These are phyloP conservation scores for Leccinum rimulosum DNA, from an alignment of 768 basidiomycete species.

Conservation along the genomic window DNA sequence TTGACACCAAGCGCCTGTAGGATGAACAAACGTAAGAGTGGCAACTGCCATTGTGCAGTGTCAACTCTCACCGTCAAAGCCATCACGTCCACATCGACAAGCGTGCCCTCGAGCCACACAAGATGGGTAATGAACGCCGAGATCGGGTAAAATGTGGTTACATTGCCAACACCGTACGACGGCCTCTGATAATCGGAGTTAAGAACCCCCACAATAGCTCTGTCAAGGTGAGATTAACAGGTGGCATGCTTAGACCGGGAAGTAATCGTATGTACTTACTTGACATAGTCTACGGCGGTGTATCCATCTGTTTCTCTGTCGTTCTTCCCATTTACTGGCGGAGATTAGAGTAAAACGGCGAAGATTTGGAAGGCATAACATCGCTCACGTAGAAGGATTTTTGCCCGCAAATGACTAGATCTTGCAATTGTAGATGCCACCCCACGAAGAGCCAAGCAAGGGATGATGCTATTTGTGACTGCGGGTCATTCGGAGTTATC, in stretches of 20 bases:
- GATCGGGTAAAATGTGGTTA: constrained; percentile 62
- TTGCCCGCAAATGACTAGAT: constrained; percentile 68
- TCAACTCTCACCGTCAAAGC: constrained; percentile 58
- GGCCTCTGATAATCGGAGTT: constrained; percentile 54
- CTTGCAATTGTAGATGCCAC: constrained; percentile 75
- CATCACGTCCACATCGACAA: constrained; percentile 58
- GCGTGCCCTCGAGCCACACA: constrained; percentile 66
- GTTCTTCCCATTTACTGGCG: constrained; percentile 78
- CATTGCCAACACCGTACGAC: constrained; percentile 57
- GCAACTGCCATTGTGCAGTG: not conserved
- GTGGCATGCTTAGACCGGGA: constrained; percentile 2
- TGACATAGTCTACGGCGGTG: constrained; percentile 79
- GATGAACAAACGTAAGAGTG: constrained; percentile 3
- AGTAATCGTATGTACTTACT: constrained; percentile 38
- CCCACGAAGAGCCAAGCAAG: constrained; percentile 82
- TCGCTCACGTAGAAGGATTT: constrained; percentile 77
- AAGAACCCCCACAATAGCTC: constrained; percentile 68
- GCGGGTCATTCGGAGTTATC: constrained; percentile 4
- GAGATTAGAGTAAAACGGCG: constrained; percentile 4
- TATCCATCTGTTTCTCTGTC: constrained; percentile 91
- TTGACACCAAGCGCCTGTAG: constrained; percentile 56
- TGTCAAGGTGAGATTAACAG: constrained; percentile 27
- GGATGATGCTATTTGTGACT: constrained; percentile 63
- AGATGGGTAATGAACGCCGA: constrained; percentile 86
- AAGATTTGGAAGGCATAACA: not conserved